phyloP scores from a whole-genome alignment of 768 basidiomycete species.

The Tricholoma sp. region DNA sequence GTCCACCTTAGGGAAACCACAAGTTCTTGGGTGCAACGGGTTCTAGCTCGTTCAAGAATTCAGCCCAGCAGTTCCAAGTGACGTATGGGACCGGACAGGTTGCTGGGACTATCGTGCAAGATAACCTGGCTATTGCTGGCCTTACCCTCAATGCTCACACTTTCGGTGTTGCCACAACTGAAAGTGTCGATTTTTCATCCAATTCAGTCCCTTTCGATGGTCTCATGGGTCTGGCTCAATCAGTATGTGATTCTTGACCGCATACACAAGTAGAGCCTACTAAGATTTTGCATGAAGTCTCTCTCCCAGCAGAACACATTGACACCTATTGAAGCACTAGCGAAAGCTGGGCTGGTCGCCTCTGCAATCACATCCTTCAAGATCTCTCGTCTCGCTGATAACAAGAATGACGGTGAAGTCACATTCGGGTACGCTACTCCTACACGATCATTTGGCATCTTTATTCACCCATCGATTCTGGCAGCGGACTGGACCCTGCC shows the following conservation, averaged over 20 bases:
- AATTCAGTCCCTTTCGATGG: constrained; percentile 57
- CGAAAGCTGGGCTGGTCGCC: constrained; percentile 47
- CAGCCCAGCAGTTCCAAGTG: constrained; percentile 46
- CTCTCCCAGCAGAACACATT: constrained; percentile 60
- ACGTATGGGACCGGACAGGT: constrained; percentile 70
- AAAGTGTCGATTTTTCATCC: constrained; percentile 57
- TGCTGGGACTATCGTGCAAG: constrained; percentile 56
- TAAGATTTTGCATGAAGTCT: constrained; percentile 23
- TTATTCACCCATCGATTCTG: neutral
- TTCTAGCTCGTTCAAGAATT: constrained; percentile 59
- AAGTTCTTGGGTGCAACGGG: constrained; percentile 56
- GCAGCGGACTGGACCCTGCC: constrained; percentile 53
- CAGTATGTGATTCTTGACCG: constrained; percentile 33
- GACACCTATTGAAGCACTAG: constrained; percentile 73
- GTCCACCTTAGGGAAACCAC: constrained; percentile 46
- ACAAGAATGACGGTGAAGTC: constrained; percentile 70
- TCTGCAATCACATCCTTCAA: constrained; percentile 75
- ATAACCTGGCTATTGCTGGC: constrained; percentile 61
- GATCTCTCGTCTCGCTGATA: constrained; percentile 68
- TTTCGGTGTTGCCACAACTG: constrained; percentile 61
- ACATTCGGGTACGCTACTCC: constrained; percentile 57
- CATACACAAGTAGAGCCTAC: neutral
- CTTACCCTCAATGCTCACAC: constrained; percentile 51
- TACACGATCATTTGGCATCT: neutral
- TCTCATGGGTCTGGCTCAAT: constrained; percentile 73